Conservation (phyloP, 2,329 filamentous ascomycete genomes). For the Exophiala calicioides region DNA sequence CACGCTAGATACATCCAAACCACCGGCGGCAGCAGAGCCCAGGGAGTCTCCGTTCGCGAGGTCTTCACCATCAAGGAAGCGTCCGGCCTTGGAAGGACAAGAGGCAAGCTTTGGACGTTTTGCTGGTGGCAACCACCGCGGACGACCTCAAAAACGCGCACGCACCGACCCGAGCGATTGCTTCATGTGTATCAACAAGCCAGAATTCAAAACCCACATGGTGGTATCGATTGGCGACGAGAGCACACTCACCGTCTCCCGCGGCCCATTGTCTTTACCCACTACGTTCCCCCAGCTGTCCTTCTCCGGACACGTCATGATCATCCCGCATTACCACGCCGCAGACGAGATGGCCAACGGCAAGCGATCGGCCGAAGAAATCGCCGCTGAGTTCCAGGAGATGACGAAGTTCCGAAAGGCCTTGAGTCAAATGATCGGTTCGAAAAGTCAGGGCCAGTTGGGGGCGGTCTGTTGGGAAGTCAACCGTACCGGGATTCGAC, state of each 20-base stretch:
- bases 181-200: conserved; percentile 94
- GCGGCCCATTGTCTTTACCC: conserved; percentile 77
- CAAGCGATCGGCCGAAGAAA: conserved; percentile 62
- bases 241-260: conserved; percentile 85
- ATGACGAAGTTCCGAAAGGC: conserved; percentile 79
- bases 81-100: conserved; percentile 44
- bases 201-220: conserved; percentile 80
- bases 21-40: conserved; percentile 61
- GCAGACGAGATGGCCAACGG: conserved; percentile 55
- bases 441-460: conserved; percentile 54
- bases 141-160: conserved; percentile 50
- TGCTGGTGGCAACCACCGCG: conserved; percentile 42
- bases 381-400: conserved; percentile 66
- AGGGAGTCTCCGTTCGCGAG: conserved; percentile 71
- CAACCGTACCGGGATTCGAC: conserved; percentile 75
- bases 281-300: conserved; percentile 70
- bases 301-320: conserved; percentile 84
- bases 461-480: conserved; percentile 93
- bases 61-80: conserved; percentile 56
- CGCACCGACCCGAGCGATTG: conserved; percentile 69
- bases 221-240: conserved; percentile 86
- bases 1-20: conserved; percentile 64
- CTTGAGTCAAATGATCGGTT: conserved; percentile 73
- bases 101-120: conserved; percentile 19
- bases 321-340: conserved; percentile 82